phyloP scores from a whole-genome alignment of 139 green algal genomes.

The Picochlorum costavermella region DNA sequence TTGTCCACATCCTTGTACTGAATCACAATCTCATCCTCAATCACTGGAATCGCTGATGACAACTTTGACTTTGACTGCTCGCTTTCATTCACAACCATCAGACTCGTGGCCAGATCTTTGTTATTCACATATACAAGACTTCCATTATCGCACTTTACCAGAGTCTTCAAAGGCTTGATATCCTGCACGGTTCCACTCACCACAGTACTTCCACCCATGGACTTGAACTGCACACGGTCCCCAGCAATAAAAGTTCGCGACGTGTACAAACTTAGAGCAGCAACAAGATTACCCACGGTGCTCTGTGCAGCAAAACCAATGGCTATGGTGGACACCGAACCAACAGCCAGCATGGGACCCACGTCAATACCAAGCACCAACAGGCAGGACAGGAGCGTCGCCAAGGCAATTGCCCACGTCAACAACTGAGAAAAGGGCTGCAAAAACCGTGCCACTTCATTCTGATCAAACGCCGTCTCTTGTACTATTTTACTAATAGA shows the following conservation, averaged over 20 bases:
- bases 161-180: constrained; percentile 36
- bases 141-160: constrained; percentile 28
- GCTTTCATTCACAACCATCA: constrained; percentile 3
- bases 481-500: constrained; percentile 4
- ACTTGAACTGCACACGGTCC: constrained; percentile 42
- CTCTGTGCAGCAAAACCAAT: constrained; percentile 29
- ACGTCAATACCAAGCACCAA: constrained; percentile 19
- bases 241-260: constrained; percentile 37
- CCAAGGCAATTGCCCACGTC: constrained; percentile 17
- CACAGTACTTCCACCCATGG: constrained; percentile 9
- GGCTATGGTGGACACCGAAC: constrained; percentile 9
- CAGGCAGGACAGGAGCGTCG: constrained; percentile 2
- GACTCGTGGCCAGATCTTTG: constrained; percentile 4
- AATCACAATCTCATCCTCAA: neutral
- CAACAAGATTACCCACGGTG: constrained; percentile 28
- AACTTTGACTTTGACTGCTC: neutral
- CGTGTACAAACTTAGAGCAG: constrained; percentile 29
- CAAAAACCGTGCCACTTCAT: constrained; percentile 8
- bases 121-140: constrained; percentile 14
- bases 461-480: constrained; percentile 1
- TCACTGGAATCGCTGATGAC: neutral
- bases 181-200: constrained; percentile 31
- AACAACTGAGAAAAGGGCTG: constrained; percentile 11
- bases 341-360: constrained; percentile 14
- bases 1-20: constrained; percentile 17